Evolutionary conservation across 345 rosid species (phyloP).

Genomic region (Pistacia integerrima): DNA sequence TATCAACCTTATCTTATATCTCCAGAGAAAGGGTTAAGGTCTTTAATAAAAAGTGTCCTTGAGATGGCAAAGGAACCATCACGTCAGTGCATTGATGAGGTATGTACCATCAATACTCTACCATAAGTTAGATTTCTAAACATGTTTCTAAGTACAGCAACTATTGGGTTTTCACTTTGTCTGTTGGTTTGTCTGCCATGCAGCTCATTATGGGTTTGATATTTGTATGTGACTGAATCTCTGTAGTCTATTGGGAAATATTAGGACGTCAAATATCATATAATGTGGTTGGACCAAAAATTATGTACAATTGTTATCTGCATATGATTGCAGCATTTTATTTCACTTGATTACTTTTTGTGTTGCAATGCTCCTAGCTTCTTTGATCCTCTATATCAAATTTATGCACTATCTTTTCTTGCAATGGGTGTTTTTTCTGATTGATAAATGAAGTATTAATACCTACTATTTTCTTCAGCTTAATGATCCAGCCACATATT

Average conservation of each 20-base stretch:
- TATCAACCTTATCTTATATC: conserved; percentile 99
- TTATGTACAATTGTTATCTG: background rate
- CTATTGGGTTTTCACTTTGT: background rate
- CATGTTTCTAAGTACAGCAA: background rate
- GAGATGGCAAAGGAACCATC: conserved; percentile 99
- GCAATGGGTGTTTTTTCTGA: background rate
- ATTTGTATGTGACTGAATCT: background rate
- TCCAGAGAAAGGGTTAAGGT: conserved; percentile 98
- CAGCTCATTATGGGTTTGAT: background rate
- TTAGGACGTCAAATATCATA: background rate
- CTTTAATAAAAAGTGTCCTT: conserved; percentile 91
- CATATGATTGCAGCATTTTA: background rate
- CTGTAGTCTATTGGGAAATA: background rate
- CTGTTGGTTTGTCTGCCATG: background rate
- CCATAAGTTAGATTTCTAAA: background rate
- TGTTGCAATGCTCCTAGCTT: background rate
- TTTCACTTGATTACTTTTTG: background rate
- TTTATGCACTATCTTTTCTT: conserved; percentile 2
- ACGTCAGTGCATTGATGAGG: conserved; percentile 97
- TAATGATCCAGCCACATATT: background rate
- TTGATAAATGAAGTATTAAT: background rate
- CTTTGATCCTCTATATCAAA: background rate
- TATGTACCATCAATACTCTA: conserved; percentile 22
- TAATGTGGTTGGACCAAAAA: background rate
- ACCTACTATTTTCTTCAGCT: background rate